Evolutionary conservation across 2,329 filamentous ascomycete species (phyloP), one percentile per base, ranked within the genome.

Genomic region (Aureobasidium sp.): DNA sequence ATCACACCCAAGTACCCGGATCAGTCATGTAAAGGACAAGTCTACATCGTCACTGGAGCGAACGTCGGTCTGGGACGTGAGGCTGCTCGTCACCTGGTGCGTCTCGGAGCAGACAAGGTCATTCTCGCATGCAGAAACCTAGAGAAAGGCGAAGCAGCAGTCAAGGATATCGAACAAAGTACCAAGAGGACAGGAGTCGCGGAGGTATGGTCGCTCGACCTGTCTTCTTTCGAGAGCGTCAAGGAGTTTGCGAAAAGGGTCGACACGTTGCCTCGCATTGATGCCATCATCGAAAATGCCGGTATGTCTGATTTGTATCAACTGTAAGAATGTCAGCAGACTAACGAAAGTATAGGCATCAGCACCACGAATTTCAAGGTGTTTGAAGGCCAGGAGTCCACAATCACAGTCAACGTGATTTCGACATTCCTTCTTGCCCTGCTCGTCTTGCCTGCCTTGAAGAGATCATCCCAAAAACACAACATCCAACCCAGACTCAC

Each of bases 381-480:
- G 0, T 71, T 70, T 3, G 80, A 82, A 60, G 77, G 73, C 0
- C 73, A 80, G 42, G 83, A 86, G 70, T 69, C 66, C 17, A 78
- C 70, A 0, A 71, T 85, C 42, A 81, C 78, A 0, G 76, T 81
- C 59, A 86, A 86, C 62, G 79, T 83, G 11, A 72, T 85, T 61
- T 76, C 73, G 14, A 83, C 80, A 0, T 76, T 84, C 44, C 67
- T 85, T 1, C 71, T 86, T 0, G 78, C 74, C 0, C 65, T 80
- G 0, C 70, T 83, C 0, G 45, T 85, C 2, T 63, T 85, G 22
- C 83, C 82, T 0, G 81, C 78, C 66, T 72, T 86, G 4, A 76
- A 76, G 56, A 72, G 76, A 29, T 79, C 75, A 15, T 75, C 68
- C 7, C 65, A 37, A 22, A 66, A 64, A 17, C 72, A 67, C 71